Percentiles rank a stretch among this genome's conserved stretches.
Evolutionary conservation across 495 filamentous ascomycete genomes (phyloP).

Genomic region (Xylaria grammica): DNA sequence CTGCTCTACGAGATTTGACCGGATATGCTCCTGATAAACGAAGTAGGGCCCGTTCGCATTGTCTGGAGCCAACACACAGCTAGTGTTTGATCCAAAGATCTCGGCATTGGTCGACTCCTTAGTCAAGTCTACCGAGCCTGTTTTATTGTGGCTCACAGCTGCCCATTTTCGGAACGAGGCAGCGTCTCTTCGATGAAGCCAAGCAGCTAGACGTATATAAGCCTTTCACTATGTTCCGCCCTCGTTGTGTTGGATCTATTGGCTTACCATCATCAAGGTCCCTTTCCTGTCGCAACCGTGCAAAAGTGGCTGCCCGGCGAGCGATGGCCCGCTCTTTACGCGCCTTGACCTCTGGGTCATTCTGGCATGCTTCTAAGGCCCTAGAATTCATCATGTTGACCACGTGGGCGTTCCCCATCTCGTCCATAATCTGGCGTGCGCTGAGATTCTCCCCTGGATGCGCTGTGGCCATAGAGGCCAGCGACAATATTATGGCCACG

Average conservation of each 20-base stretch:
- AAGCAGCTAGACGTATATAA: slow-evolving; percentile 26
- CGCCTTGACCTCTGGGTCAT: slow-evolving; percentile 33
- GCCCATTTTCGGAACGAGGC: slow-evolving; percentile 46
- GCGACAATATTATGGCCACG: slow-evolving; percentile 28
- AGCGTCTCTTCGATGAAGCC: slow-evolving; percentile 47
- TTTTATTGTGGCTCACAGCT: slow-evolving; percentile 42
- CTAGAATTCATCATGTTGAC: slow-evolving; percentile 35
- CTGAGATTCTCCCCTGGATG: slow-evolving; percentile 36
- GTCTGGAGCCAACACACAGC: slow-evolving; percentile 46
- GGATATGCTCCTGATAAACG: slow-evolving; percentile 54
- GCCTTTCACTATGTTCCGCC: background rate
- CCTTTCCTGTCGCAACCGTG: slow-evolving; percentile 33
- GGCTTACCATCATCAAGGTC: slow-evolving; percentile 29
- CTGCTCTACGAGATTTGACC: slow-evolving; percentile 54
- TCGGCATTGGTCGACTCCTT: slow-evolving; percentile 51
- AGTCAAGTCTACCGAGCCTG: slow-evolving; percentile 37
- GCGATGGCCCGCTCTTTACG: slow-evolving; percentile 38
- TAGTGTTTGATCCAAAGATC: slow-evolving; percentile 53
- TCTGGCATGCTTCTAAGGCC: slow-evolving; percentile 35
- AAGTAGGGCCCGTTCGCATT: slow-evolving; percentile 51
- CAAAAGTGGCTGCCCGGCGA: slow-evolving; percentile 36
- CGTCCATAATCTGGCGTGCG: slow-evolving; percentile 29
- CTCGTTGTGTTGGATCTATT: background rate
- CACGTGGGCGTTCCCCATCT: slow-evolving; percentile 34
- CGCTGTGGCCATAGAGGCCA: slow-evolving; percentile 27